Evolutionary conservation across 129 eudicot species (phyloP).

Genomic region (Scalesia atractyloides): DNA sequence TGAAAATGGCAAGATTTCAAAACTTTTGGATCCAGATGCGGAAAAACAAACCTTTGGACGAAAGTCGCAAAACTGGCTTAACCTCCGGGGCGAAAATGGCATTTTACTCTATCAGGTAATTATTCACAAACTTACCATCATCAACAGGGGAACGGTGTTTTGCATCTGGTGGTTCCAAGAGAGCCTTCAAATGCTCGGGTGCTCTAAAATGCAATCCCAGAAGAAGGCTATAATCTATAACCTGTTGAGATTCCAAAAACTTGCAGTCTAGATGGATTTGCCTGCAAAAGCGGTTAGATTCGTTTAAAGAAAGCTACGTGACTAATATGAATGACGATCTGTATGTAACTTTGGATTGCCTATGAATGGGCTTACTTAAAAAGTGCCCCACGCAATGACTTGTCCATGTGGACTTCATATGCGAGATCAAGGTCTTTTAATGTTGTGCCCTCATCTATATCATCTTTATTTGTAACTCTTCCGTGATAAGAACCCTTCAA

Average conservation of each 20-base stretch:
- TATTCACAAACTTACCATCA: conserved; percentile 46
- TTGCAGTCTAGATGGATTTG: conserved; percentile 73
- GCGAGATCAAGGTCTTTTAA: conserved; percentile 86
- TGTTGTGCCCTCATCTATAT: conserved; percentile 64
- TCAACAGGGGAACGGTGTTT: conserved; percentile 23
- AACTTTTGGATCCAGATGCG: no score
- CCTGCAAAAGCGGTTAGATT: conserved; percentile 43
- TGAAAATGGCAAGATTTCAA: no score
- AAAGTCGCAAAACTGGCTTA: no score
- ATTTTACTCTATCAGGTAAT: neutral
- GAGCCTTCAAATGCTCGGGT: conserved; percentile 83
- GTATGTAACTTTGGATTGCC: neutral
- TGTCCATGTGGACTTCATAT: conserved; percentile 91
- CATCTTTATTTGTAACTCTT: conserved; percentile 71
- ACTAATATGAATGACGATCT: neutral
- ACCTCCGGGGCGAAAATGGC: no score
- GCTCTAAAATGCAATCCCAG: conserved; percentile 96
- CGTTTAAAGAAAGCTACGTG: neutral
- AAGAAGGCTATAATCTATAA: conserved; percentile 96
- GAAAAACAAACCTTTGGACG: no score
- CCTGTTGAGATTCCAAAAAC: conserved; percentile 76
- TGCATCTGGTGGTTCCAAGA: conserved; percentile 67
- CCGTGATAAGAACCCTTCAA: conserved; percentile 92
- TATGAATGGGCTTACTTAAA: conserved; percentile 57
- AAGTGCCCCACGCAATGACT: conserved; percentile 74